A percentile compares a stretch with the other conserved stretches of the same genome.
These are phyloP conservation scores for Epicoccum sorghinum DNA, from an alignment of 2,329 filamentous ascomycete species.

Conservation along the genomic window DNA sequence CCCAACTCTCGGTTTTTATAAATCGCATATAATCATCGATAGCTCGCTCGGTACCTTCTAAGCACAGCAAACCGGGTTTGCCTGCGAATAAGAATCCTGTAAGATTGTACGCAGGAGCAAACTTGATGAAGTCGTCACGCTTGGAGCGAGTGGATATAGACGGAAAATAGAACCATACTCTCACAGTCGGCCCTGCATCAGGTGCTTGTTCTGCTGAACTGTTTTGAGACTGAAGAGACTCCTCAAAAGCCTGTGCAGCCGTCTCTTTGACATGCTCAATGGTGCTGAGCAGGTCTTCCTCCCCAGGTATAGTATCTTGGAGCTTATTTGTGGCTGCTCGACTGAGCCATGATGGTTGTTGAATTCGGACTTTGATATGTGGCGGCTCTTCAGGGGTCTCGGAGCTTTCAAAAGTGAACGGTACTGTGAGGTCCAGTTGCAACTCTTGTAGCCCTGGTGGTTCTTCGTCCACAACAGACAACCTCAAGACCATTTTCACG, in stretches of 20 bases:
- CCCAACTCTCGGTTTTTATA: slow-evolving; percentile 69
- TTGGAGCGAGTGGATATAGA: slow-evolving; percentile 66
- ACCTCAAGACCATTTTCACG: slow-evolving; percentile 19
- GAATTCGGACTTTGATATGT: slow-evolving; percentile 26
- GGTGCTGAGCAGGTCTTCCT: slow-evolving; percentile 26
- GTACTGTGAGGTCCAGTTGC: slow-evolving; percentile 26
- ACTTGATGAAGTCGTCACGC: slow-evolving; percentile 61
- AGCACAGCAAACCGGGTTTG: slow-evolving; percentile 62
- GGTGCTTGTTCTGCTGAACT: neutral
- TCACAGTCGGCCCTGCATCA: slow-evolving; percentile 44
- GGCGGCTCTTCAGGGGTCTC: slow-evolving; percentile 25
- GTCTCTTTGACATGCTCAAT: slow-evolving; percentile 32
- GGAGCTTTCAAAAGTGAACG: slow-evolving; percentile 21
- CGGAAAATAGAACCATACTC: slow-evolving; percentile 69
- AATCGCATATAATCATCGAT: slow-evolving; percentile 67
- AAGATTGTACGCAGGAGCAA: slow-evolving; percentile 59
- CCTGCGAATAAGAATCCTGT: slow-evolving; percentile 67
- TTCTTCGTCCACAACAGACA: slow-evolving; percentile 12
- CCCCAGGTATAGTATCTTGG: slow-evolving; percentile 11
- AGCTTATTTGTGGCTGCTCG: slow-evolving; percentile 27
- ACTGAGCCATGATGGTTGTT: slow-evolving; percentile 34
- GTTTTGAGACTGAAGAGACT: neutral
- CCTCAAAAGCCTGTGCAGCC: slow-evolving; percentile 4
- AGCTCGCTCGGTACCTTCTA: slow-evolving; percentile 55
- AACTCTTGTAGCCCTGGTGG: slow-evolving; percentile 3